Evolutionary conservation across 768 basidiomycete genomes (phyloP).

Genomic region (Punctularia strigosozonata): DNA sequence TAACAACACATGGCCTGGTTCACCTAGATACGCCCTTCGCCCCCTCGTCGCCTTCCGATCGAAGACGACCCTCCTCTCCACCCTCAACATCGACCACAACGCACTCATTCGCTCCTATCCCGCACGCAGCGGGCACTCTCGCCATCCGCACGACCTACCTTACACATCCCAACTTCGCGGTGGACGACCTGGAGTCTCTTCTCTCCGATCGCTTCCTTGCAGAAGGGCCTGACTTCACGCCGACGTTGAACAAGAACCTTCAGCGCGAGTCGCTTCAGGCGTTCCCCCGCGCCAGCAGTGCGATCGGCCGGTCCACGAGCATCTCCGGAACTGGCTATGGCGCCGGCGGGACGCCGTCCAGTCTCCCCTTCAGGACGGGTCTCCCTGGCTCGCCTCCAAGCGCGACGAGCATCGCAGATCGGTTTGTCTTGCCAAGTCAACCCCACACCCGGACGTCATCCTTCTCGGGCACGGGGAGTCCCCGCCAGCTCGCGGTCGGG

Average conservation of each 20-base stretch:
- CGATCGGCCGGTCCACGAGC: no score
- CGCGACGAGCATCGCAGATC: slow-evolving; percentile 32
- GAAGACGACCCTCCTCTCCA: slow-evolving; percentile 25
- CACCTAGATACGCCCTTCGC: slow-evolving; percentile 3
- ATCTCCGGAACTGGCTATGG: no score
- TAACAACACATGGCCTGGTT: not conserved
- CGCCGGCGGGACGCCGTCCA: no score
- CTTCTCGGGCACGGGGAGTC: slow-evolving; percentile 14
- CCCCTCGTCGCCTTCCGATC: slow-evolving; percentile 8
- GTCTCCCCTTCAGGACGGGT: slow-evolving; percentile 27
- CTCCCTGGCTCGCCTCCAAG: slow-evolving; percentile 35
- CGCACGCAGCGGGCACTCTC: slow-evolving; percentile 58
- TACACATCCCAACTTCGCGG: slow-evolving; percentile 51
- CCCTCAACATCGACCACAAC: slow-evolving; percentile 35
- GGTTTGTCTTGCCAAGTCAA: slow-evolving; percentile 26
- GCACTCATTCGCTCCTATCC: slow-evolving; percentile 54
- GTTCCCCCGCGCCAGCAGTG: slow-evolving; percentile 24
- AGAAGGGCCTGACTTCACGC: slow-evolving; percentile 54
- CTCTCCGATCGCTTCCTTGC: slow-evolving; percentile 65
- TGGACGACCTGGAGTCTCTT: slow-evolving; percentile 69
- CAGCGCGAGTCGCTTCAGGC: slow-evolving; percentile 49
- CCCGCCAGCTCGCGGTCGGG: slow-evolving; percentile 9
- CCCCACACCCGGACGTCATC: slow-evolving; percentile 24
- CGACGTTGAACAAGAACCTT: slow-evolving; percentile 56
- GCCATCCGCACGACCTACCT: slow-evolving; percentile 55